phyloP scores from a whole-genome alignment of 2,329 filamentous ascomycete genomes.

The Alternaria triticimaculans region DNA sequence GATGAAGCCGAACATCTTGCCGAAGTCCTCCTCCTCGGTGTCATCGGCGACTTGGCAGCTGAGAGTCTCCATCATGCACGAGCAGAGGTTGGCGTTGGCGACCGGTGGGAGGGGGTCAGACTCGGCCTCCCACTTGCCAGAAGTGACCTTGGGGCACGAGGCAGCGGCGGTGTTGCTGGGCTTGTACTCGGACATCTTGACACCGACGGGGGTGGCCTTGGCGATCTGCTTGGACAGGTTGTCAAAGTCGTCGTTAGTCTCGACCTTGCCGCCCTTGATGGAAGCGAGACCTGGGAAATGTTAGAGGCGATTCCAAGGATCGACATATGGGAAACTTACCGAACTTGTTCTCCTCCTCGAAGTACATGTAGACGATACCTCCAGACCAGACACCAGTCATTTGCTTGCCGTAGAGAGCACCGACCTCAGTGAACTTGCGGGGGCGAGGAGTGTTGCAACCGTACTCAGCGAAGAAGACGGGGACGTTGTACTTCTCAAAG shows the following conservation, averaged over 20 bases:
- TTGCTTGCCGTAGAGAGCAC: conserved; percentile 75
- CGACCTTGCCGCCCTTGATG: conserved; percentile 63
- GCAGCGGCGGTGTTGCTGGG: conserved; percentile 73
- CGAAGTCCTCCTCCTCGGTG: conserved; percentile 66
- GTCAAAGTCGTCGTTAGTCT: conserved; percentile 66
- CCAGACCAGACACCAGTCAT: conserved; percentile 93
- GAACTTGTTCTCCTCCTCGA: conserved; percentile 88
- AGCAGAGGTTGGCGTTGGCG: conserved; percentile 79
- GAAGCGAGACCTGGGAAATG: conserved; percentile 66
- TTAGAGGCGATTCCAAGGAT: conserved; percentile 5
- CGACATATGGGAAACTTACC: conserved; percentile 58
- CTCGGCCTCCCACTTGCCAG: conserved; percentile 71
- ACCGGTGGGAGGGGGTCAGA: conserved; percentile 75
- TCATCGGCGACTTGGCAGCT: conserved; percentile 68
- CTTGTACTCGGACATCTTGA: conserved; percentile 71
- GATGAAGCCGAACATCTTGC: conserved; percentile 74
- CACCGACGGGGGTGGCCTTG: conserved; percentile 69
- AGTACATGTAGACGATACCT: conserved; percentile 99
- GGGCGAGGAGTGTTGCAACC: conserved; percentile 81
- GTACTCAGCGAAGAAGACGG: conserved; percentile 98
- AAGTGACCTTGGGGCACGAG: conserved; percentile 71
- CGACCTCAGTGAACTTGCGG: conserved; percentile 85
- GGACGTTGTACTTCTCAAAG: conserved; percentile 88
- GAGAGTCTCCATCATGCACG: conserved; percentile 81
- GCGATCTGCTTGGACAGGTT: conserved; percentile 71